Evolutionary conservation across 192 early-diverging fungal species (phyloP).

Genomic region (Linnemannia hyalina): DNA sequence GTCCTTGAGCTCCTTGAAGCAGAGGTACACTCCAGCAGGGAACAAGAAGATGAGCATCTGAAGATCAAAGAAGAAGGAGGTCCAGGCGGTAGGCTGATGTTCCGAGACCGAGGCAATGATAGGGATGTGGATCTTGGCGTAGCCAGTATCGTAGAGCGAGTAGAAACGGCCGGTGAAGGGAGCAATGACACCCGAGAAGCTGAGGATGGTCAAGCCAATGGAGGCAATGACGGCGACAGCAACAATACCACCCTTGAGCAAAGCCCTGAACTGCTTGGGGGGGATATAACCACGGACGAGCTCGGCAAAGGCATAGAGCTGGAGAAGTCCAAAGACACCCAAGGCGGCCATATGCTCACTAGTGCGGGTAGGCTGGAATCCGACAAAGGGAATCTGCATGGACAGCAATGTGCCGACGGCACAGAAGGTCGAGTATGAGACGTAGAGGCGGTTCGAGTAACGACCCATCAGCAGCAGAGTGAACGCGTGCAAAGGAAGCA

Average conservation of each 20-base stretch:
- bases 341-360: slow-evolving; percentile 99
- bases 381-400: slow-evolving; percentile 99
- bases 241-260: slow-evolving; percentile 79
- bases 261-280: slow-evolving; percentile 85
- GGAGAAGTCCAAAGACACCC: slow-evolving; percentile 95
- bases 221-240: slow-evolving; percentile 63
- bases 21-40: slow-evolving; percentile 98
- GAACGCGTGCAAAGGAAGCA: slow-evolving; percentile 98
- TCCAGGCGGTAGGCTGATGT: slow-evolving; percentile 99
- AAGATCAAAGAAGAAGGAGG: slow-evolving; percentile 99
- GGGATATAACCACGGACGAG: slow-evolving; percentile 85
- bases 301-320: slow-evolving; percentile 94
- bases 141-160: slow-evolving; percentile 99
- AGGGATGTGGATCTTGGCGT: slow-evolving; percentile 99
- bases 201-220: slow-evolving; percentile 79
- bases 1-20: slow-evolving; percentile 94
- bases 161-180: slow-evolving; percentile 99
- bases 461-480: slow-evolving; percentile 96
- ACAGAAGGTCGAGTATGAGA: slow-evolving; percentile 99
- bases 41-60: slow-evolving; percentile 96
- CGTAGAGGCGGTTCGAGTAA: slow-evolving; percentile 92
- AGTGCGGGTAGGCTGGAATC: slow-evolving; percentile 97
- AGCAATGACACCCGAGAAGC: slow-evolving; percentile 88
- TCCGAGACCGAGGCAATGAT: slow-evolving; percentile 99
- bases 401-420: slow-evolving; percentile 94